Base-by-base conservation (phyloP, 1,139 yeast species). In the Candida tetrigidarum region DNA sequence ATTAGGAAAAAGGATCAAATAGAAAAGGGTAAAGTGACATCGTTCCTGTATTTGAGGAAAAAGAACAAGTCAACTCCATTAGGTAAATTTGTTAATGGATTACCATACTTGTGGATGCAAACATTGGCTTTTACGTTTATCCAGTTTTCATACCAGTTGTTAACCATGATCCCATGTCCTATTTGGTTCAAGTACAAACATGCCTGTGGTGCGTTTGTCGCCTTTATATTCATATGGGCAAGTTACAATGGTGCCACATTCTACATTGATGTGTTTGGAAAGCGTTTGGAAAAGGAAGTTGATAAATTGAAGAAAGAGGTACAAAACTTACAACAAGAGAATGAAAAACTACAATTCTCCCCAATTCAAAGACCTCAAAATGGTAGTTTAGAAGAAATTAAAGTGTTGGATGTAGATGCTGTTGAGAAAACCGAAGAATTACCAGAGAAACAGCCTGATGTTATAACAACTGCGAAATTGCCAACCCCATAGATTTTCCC, bases 241-340 rank as follows among this genome's bases (percentile, higher is more conserved):
- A 76, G 91, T 41, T 89, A 86, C 63, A 92, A 93, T 55, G 99
- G 99, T 27, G 98, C 98, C 2, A 89, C 96, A 0, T 93, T 89
- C 61, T 93, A 93, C 61, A 78, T 93, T 47, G 98, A 93, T 59
- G 86, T 86, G 36, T 93, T 92, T 66, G 97, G 96, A 47, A 87
- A 85, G 60, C 76, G 90, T 57, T 84, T 87, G 65, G 96, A 84
- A 59, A 89, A 86, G 57, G 97, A 93, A 62, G 89, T 92, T 33
- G 69, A 73, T 26, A 79, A 80, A 58, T 72, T 93, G 57, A 87
- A 84, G 61, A 65, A 66, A 19, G 97, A 92, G 59, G 80, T 93
- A 22, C 76, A 71, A 11, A 76, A 73, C 23, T 64, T 84, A 50
- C 86, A 82, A 58, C 63, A 67, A 44, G 63, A 57, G 82, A 83